Conservation (phyloP, 164 flowering plant genomes). For the Houttuynia cordata region DNA sequence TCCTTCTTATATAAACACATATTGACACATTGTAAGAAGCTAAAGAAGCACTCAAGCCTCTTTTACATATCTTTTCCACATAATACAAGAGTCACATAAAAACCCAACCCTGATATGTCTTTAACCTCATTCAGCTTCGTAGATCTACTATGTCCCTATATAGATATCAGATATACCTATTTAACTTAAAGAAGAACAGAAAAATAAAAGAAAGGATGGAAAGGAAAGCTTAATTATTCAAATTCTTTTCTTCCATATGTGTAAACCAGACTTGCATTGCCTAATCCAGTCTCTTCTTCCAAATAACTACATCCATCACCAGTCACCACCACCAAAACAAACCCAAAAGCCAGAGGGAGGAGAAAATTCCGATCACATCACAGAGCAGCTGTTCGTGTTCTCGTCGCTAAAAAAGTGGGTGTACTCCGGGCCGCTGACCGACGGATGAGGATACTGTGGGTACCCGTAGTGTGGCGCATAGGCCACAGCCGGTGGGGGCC, state of each 20-base stretch:
- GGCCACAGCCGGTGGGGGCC: slow-evolving; percentile 68
- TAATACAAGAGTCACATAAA: slow-evolving; percentile 1
- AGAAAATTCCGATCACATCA: slow-evolving; percentile 47
- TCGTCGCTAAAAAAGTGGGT: slow-evolving; percentile 72
- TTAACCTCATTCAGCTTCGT: neutral
- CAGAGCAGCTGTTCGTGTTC: slow-evolving; percentile 71
- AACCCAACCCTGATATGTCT: neutral
- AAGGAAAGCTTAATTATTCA: neutral
- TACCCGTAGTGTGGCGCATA: slow-evolving; percentile 52
- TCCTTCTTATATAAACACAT: slow-evolving; percentile 6
- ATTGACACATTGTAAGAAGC: neutral
- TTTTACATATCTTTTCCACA: slow-evolving; percentile 1
- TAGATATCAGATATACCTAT: neutral
- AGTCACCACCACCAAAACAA: slow-evolving; percentile 3
- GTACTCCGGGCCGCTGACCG: slow-evolving; percentile 22
- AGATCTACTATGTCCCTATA: neutral
- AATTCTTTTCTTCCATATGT: slow-evolving; percentile 1
- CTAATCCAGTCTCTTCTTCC: too few species aligned
- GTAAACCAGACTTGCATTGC: slow-evolving; percentile 1
- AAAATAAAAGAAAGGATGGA: neutral
- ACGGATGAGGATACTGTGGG: slow-evolving; percentile 25
- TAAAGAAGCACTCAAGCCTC: neutral
- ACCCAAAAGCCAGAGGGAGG: slow-evolving; percentile 1
- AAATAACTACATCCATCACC: neutral
- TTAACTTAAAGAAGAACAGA: neutral